Base-by-base conservation (phyloP, 176 grass and related monocot species). In the Aegilops bicornis region DNA sequence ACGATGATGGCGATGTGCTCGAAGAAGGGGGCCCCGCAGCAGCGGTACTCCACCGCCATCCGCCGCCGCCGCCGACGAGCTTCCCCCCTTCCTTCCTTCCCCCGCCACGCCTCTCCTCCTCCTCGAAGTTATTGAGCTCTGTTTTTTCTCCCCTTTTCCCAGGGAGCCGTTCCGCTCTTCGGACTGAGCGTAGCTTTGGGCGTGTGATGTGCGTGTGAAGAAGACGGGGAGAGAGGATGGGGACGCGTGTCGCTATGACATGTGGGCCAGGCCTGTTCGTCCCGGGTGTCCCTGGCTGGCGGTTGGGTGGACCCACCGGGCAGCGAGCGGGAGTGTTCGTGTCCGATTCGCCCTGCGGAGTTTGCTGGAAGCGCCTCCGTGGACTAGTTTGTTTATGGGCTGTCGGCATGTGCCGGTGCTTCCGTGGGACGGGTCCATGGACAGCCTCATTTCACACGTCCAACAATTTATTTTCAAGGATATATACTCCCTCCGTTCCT, bases 21-120 rank as follows among this genome's bases (percentile, higher is more conserved):
- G 86, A 97, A 97, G 90, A 97, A 97, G 5, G 23, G 22, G n/a
- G 62, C 82, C 37, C 63, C 84, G 81, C 95, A 97, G 88, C 95
- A 97, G 42, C 59, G 73, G 77, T 91, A 90, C 88, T 94, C 90
- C 80, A 92, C 95, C 86, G 95, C 95, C 95, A 97, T 97, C 54
- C 78, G 35, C 78, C 19, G 16, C 47, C 36, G 67, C 72, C 47
- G 43, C 24, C 76, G 66, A 42, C 37, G 82, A 64, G 39, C 72
- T 77, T 13, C 10, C 3, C 15, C 7, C 12, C 31, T 9, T 1
- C 47, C 72, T 77, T 30, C 15, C 54, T 8, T 17, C 25, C 23
- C 59, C 42, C 60, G 36, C 56, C 19, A 22, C 10, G 33, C 6
- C 67, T 43, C 86, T 50, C 31, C 32, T 6, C 19, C 82, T 56